Evolutionary conservation across 176 grass and related monocot genomes (phyloP).

Genomic region (Olyra latifolia): DNA sequence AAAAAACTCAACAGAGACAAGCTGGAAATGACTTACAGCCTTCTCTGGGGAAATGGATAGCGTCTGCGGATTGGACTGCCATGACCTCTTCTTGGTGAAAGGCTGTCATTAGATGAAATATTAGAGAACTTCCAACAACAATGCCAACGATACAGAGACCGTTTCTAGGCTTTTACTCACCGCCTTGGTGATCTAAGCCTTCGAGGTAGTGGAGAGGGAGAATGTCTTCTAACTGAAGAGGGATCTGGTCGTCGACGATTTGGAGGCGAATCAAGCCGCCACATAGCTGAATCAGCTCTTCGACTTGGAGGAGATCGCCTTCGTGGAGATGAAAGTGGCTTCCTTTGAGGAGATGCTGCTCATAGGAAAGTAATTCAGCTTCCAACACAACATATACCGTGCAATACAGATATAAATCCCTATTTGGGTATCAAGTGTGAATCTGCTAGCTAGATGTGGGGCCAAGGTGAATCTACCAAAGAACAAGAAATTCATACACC

Average conservation of each 20-base stretch:
- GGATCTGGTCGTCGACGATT: slow-evolving; percentile 44
- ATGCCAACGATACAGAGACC: background rate
- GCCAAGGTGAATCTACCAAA: background rate
- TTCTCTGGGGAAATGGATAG: slow-evolving; percentile 62
- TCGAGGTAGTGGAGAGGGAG: slow-evolving; percentile 67
- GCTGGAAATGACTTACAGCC: slow-evolving; percentile 57
- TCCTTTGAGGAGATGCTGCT: slow-evolving; percentile 68
- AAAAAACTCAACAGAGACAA: background rate
- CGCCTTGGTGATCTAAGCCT: slow-evolving; percentile 65
- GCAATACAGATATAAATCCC: background rate
- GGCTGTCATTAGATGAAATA: slow-evolving; percentile 31
- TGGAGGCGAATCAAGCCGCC: slow-evolving; percentile 59
- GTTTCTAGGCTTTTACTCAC: slow-evolving; percentile 38
- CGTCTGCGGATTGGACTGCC: slow-evolving; percentile 61
- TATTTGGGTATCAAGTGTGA: background rate
- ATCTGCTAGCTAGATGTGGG: background rate
- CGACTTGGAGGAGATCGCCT: slow-evolving; percentile 57
- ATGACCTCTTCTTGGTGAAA: slow-evolving; percentile 71
- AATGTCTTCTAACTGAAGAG: slow-evolving; percentile 66
- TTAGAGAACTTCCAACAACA: slow-evolving; percentile 19
- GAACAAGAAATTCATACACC: background rate
- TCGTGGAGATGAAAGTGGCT: slow-evolving; percentile 44
- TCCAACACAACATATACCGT: background rate
- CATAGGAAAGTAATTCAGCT: background rate
- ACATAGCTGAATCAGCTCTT: slow-evolving; percentile 57